Percentiles rank a stretch among this genome's conserved stretches.
phyloP scores from a whole-genome alignment of 2,329 filamentous ascomycete genomes.

The Myriangium duriaei region DNA sequence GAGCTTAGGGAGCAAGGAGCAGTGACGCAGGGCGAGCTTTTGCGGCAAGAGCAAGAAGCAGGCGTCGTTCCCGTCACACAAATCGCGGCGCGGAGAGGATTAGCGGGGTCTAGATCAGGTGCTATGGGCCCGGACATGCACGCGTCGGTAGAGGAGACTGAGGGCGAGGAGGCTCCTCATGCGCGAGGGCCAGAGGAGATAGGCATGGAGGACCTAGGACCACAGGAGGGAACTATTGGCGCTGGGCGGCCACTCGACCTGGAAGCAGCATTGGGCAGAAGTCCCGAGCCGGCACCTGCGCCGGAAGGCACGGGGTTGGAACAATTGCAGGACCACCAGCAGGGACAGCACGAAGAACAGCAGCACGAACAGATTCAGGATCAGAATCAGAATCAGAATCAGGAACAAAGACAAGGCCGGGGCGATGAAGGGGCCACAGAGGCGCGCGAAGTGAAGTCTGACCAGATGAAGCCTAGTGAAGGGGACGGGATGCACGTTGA shows the following conservation, averaged over 20 bases:
- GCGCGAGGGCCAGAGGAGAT: constrained; percentile 75
- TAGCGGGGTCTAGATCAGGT: constrained; percentile 15
- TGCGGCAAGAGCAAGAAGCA: constrained; percentile 75
- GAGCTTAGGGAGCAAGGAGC: constrained; percentile 34
- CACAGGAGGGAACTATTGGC: constrained; percentile 40
- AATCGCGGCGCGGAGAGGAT: constrained; percentile 21
- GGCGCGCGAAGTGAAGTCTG: not conserved
- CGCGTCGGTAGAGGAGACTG: constrained; percentile 26
- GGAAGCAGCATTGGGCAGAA: constrained; percentile 28
- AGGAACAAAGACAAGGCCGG: too few relatives aligned
- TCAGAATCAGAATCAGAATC: too few relatives aligned
- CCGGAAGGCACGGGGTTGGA: too few relatives aligned
- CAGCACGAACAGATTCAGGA: not conserved
- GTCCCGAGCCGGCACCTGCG: not conserved
- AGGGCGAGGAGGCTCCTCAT: constrained; percentile 53
- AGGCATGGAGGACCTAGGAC: constrained; percentile 75
- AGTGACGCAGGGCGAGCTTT: constrained; percentile 70
- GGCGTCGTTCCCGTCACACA: constrained; percentile 62
- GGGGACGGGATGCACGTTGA: constrained; percentile 9
- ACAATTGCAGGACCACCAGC: too few relatives aligned
- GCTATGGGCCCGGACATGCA: constrained; percentile 19
- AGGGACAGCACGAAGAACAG: not conserved
- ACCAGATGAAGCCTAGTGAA: not conserved
- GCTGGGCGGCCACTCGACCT: constrained; percentile 23
- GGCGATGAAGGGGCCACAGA: not conserved